Percentiles rank a stretch among this genome's conserved stretches.
Evolutionary conservation across 345 rosid genomes (phyloP).

Genomic region (Arabis hirsuta): DNA sequence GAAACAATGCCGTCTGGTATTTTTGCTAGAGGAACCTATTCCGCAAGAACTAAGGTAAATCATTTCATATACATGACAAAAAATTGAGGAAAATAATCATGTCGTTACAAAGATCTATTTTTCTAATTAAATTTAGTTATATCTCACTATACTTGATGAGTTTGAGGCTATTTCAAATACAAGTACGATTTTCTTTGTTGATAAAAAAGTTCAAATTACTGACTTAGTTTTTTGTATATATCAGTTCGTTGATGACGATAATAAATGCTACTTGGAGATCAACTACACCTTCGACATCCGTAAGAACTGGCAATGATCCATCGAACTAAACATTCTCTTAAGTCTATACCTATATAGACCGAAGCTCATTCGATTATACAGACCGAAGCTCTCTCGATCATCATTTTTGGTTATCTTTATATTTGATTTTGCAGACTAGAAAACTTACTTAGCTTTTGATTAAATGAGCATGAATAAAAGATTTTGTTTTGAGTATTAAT

Average conservation of each 20-base stretch:
- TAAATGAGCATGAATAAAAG: conserved; percentile 33
- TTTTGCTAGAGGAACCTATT: conserved; percentile 82
- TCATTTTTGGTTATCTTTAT: conserved; percentile 1
- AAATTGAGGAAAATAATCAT: neutral
- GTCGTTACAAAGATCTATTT: no score
- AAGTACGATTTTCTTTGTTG: neutral
- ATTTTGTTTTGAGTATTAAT: conserved; percentile 3
- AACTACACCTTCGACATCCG: conserved; percentile 91
- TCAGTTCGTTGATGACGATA: conserved; percentile 86
- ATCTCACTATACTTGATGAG: neutral
- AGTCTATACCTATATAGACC: conserved; percentile 25
- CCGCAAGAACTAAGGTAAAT: conserved; percentile 80
- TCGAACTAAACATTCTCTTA: neutral
- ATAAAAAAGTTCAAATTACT: neutral
- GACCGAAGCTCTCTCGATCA: conserved; percentile 28
- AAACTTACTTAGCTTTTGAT: conserved; percentile 11
- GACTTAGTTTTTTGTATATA: conserved; percentile 20
- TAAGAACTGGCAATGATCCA: conserved; percentile 63
- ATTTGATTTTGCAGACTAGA: conserved; percentile 29
- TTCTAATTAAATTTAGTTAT: neutral
- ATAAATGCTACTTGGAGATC: conserved; percentile 85
- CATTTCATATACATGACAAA: neutral
- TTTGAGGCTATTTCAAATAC: neutral
- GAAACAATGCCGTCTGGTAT: conserved; percentile 92
- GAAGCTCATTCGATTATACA: conserved; percentile 27